Percentiles rank a stretch among this genome's conserved stretches.
These are phyloP conservation scores for Salix suchowensis DNA, from an alignment of 345 rosid genomes.

Conservation along the genomic window DNA sequence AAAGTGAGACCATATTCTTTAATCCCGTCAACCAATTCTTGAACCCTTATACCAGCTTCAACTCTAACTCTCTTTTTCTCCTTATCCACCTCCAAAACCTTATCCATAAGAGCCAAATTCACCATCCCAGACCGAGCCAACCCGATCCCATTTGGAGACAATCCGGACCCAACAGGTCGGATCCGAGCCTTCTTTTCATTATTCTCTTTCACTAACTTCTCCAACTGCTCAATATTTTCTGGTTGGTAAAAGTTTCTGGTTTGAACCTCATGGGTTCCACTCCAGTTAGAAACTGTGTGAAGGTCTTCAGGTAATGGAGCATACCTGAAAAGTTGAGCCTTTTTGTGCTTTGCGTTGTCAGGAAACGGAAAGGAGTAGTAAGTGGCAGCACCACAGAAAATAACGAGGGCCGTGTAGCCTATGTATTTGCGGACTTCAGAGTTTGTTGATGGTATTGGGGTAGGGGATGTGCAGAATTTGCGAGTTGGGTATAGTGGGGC, in stretches of 20 bases:
- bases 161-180: conserved; percentile 90
- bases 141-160: conserved; percentile 90
- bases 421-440: conserved; percentile 71
- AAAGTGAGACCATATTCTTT: conserved; percentile 75
- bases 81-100: conserved; percentile 72
- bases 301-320: conserved; percentile 94
- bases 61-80: conserved; percentile 78
- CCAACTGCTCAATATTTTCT: conserved; percentile 59
- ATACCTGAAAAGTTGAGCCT: conserved; percentile 81
- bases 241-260: conserved; percentile 86
- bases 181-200: conserved; percentile 53
- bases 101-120: conserved; percentile 78
- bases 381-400: conserved; percentile 76
- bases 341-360: conserved; percentile 75
- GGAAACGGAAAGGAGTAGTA: conserved; percentile 89
- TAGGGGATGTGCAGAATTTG: conserved; percentile 37
- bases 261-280: conserved; percentile 97
- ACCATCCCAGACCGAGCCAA: conserved; percentile 89
- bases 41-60: conserved; percentile 88
- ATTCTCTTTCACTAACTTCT: conserved; percentile 58
- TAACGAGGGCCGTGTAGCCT: conserved; percentile 74
- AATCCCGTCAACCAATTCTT: conserved; percentile 79
- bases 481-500: conserved; percentile 25
- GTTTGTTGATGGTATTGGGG: conserved; percentile 49
- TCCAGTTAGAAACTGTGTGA: conserved; percentile 93